Base-by-base conservation (phyloP, 2,329 filamentous ascomycete genomes). In the Colletotrichum plurivorum region DNA sequence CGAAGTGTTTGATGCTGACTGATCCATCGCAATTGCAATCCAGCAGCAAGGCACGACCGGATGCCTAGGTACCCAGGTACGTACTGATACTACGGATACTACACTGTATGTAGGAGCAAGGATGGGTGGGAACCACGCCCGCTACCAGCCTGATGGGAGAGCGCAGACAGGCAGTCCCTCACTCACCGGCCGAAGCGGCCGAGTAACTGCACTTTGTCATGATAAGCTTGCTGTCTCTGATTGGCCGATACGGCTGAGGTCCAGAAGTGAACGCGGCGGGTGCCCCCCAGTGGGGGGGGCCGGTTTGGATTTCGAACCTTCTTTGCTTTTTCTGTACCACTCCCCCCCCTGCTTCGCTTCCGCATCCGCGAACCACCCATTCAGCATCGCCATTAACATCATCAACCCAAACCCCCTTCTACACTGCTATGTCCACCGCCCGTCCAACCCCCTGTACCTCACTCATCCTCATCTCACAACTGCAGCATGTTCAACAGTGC, bases 81-180 rank as follows among this genome's bases (percentile, higher is more conserved):
- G 22, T 25, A 25, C 22, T 25, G 22, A 25, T 25, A 25, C 22
- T n/a, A n/a, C n/a, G n/a, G 4, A 22, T 4, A 22, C 22, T 25
- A 4, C 4, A 25, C 3, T 25, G 31, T 36, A 10, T 36, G 31
- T 36, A 36, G 31, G 41, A 48, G 18, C 65, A 68, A 43, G 53
- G 60, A 53, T 65, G 60, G 13, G 46, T 54, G 22, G 12, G 48
- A 59, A 15, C 57, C 57, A 54, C 61, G 66, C 66, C 31, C 54
- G 41, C 66, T 59, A 65, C 66, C 66, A 65, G 53, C 16, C 66
- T 65, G 54, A 65, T 68, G 61, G 65, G 39, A 43, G 64, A 36
- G 6, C 2, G 31, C 8, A 10, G 8, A 36, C 8, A 36, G 8
- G 31, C 7, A 36, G 31, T 36, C 31, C 8, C 31, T 36, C 31